A percentile compares a stretch with the other conserved stretches of the same genome.
These are phyloP conservation scores for Ustilago curta DNA, from an alignment of 1,284 basidiomycete genomes.

Conservation along the genomic window DNA sequence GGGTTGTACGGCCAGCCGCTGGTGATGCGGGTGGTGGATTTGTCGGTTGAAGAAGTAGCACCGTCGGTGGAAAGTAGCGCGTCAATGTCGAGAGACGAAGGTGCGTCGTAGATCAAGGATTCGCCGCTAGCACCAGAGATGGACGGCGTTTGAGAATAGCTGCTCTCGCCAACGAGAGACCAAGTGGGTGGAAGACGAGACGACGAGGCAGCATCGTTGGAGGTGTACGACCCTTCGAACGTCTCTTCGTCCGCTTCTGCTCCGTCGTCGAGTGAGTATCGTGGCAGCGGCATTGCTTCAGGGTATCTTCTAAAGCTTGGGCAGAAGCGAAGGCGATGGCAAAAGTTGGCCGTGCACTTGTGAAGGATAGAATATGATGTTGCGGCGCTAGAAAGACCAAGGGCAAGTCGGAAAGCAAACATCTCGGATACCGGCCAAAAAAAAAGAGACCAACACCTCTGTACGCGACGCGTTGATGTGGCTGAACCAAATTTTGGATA, in stretches of 20 bases:
- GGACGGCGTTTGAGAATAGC: slow-evolving; percentile 13
- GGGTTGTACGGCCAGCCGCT: slow-evolving; percentile 28
- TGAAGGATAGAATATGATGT: not conserved
- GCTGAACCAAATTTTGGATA: not conserved
- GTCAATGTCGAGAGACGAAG: slow-evolving; percentile 37
- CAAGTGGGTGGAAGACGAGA: slow-evolving; percentile 15
- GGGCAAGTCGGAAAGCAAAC: not conserved
- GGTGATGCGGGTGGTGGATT: not conserved
- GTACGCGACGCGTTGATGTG: slow-evolving; percentile 44
- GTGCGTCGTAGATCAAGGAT: slow-evolving; percentile 12
- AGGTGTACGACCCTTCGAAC: slow-evolving; percentile 29
- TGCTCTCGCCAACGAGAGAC: not conserved
- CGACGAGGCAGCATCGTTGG: slow-evolving; percentile 15
- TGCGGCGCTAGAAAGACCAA: not conserved
- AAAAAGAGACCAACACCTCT: slow-evolving; percentile 37
- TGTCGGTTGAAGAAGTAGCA: not conserved
- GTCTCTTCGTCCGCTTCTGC: slow-evolving; percentile 33
- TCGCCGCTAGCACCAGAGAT: slow-evolving; percentile 3
- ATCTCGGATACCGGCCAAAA: slow-evolving; percentile 13
- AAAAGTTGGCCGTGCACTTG: not conserved
- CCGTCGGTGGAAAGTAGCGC: slow-evolving; percentile 12
- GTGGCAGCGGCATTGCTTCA: slow-evolving; percentile 33
- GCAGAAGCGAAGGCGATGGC: too few species aligned
- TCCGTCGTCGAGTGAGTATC: slow-evolving; percentile 42
- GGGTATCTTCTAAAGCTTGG: too few species aligned